Evolutionary conservation across 805 yeast genomes (phyloP).

Genomic region (Starmerella vaccinii): DNA sequence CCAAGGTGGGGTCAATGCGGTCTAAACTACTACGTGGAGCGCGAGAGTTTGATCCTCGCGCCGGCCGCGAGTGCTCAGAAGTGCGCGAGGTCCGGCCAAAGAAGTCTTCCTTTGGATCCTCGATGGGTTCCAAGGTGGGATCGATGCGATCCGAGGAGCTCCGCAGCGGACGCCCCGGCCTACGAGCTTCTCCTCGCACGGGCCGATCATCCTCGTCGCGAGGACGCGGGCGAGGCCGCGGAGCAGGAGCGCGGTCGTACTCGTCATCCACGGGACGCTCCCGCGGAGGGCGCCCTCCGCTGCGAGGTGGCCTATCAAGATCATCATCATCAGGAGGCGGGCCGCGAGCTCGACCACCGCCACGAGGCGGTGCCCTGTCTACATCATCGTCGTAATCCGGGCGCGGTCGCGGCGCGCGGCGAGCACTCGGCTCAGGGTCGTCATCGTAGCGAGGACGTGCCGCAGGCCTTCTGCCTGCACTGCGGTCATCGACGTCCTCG

Average conservation of each 20-base stretch:
- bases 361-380: background rate
- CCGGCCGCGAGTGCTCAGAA: background rate
- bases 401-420: background rate
- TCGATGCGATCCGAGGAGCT: background rate
- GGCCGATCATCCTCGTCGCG: background rate
- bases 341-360: background rate
- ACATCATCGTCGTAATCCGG: constrained; percentile 1
- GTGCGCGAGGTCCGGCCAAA: background rate
- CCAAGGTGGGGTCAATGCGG: background rate
- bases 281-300: background rate
- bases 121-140: background rate
- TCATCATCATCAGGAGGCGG: constrained; percentile 1
- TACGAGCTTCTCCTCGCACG: background rate
- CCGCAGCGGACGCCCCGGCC: background rate
- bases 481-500: background rate
- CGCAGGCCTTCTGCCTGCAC: background rate
- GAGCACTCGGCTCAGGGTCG: background rate
- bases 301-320: background rate
- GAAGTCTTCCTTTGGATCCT: background rate
- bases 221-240: background rate
- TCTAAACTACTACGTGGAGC: background rate
- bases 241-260: background rate
- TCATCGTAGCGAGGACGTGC: constrained; percentile 1
- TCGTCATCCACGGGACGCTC: background rate
- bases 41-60: background rate